Evolutionary conservation across 2,329 filamentous ascomycete genomes (phyloP), one percentile per base, ranked within the genome.

Genomic region (Dactylonectria estremocensis): DNA sequence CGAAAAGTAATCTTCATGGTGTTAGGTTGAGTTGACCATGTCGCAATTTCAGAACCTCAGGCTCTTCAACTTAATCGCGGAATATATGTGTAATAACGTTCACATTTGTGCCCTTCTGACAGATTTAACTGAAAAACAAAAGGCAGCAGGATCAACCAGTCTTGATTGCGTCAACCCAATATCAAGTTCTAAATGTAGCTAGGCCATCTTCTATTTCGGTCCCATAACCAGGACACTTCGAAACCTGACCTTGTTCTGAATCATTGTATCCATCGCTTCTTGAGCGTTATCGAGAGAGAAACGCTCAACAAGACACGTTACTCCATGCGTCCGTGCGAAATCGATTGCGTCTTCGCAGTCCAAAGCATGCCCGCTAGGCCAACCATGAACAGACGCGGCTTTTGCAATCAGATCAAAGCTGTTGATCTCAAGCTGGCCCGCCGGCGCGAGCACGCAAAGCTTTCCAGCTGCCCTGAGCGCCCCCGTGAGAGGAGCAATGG

Each of bases 271-370:
- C 11, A 86, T 77, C 0, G 86, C 87, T 66, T 83, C 78, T n/a
- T 82, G 76, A 0, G 81, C 83, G 37, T 89, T 82, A 0, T 78
- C 84, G 64, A 94, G 82, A 0, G 89, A 85, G 75, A 89, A 93
- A 73, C 83, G 89, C 83, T 93, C 88, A 33, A 92, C 81, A 77
- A 93, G 83, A 56, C 91, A 92, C 79, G 88, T 87, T 70, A 94
- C 85, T 3, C 83, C 83, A 71, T 93, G 89, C 16, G 83, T 79
- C 65, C 85, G 81, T 0, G 91, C 87, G 75, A 94, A 94, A 3
- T 83, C 83, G 56, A 94, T 86, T 67, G 92, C 90, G 72, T 93
- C 89, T 73, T 90, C 88, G 61, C 87, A 85, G 68, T 93, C 88
- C 50, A 89, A 82, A 1, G 90, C 85, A 46, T 92, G 86, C 0